Evolutionary conservation across 164 flowering plant genomes (phyloP).

Genomic region (Vitis rotundifolia): DNA sequence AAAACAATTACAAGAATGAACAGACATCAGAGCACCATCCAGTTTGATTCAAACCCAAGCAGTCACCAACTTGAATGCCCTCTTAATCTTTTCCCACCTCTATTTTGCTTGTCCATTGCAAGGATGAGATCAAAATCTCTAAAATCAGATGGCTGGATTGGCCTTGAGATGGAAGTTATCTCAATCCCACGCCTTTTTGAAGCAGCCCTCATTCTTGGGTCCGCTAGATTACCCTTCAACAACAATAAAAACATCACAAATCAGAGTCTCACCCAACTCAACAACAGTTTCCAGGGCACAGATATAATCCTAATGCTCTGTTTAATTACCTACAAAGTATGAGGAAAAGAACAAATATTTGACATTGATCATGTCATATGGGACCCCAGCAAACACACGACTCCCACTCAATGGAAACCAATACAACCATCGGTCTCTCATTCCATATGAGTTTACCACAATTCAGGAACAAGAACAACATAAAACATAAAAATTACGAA

Average conservation of each 20-base stretch:
- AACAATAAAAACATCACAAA: conserved; percentile 8
- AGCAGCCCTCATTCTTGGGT: conserved; percentile 90
- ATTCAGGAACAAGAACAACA: background rate
- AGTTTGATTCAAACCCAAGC: background rate
- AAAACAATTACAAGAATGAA: background rate
- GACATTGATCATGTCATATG: too few species aligned
- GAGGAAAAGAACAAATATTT: background rate
- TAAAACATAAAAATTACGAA: background rate
- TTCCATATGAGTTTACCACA: too few species aligned
- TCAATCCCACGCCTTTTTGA: conserved; percentile 82
- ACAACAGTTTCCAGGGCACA: background rate
- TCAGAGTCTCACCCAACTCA: background rate
- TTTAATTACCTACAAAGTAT: background rate
- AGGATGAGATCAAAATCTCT: conserved; percentile 78
- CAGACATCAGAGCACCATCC: background rate
- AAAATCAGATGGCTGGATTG: conserved; percentile 74
- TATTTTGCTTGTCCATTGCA: conserved; percentile 93
- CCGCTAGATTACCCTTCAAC: conserved; percentile 80
- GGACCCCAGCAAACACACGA: too few species aligned
- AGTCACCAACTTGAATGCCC: background rate
- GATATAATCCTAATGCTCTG: background rate
- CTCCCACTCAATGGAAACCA: too few species aligned
- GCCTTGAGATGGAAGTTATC: conserved; percentile 92
- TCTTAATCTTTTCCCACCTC: conserved; percentile 42
- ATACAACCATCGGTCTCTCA: too few species aligned